Percentiles rank a stretch among this genome's conserved stretches.
phyloP scores from a whole-genome alignment of 306 rosid species.

The Hippophae tibetana region DNA sequence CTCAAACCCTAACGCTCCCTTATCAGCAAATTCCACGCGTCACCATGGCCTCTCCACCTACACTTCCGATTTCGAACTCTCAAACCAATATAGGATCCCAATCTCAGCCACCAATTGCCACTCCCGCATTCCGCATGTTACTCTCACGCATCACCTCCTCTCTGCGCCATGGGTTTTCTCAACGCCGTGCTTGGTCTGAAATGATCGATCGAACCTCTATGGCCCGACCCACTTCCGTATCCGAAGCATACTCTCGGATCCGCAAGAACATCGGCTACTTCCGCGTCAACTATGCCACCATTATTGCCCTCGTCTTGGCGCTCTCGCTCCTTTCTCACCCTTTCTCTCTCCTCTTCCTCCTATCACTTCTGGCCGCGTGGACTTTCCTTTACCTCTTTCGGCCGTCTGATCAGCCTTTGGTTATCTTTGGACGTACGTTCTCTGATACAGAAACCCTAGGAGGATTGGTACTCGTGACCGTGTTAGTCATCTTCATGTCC shows the following conservation, averaged over 20 bases:
- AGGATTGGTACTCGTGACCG: constrained; percentile 45
- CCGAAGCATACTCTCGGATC: constrained; percentile 90
- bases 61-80: constrained; percentile 57
- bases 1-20: background rate
- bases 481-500: constrained; percentile 68
- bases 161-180: constrained; percentile 60
- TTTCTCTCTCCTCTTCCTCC: constrained; percentile 64
- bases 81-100: constrained; percentile 21
- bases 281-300: constrained; percentile 74
- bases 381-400: constrained; percentile 70
- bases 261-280: constrained; percentile 78
- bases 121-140: constrained; percentile 84
- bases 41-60: constrained; percentile 68
- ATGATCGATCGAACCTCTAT: constrained; percentile 59
- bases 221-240: constrained; percentile 55
- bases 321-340: constrained; percentile 79
- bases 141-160: constrained; percentile 59
- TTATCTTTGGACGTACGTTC: constrained; percentile 65
- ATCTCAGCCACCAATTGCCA: constrained; percentile 59
- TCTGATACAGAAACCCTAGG: constrained; percentile 73
- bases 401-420: constrained; percentile 74
- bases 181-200: constrained; percentile 88
- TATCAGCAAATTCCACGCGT: constrained; percentile 9
- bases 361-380: constrained; percentile 77
- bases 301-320: constrained; percentile 52